phyloP scores from a whole-genome alignment of 225 moss, liverwort and hornwort genomes.

The Rhytidiadelphus loreus region DNA sequence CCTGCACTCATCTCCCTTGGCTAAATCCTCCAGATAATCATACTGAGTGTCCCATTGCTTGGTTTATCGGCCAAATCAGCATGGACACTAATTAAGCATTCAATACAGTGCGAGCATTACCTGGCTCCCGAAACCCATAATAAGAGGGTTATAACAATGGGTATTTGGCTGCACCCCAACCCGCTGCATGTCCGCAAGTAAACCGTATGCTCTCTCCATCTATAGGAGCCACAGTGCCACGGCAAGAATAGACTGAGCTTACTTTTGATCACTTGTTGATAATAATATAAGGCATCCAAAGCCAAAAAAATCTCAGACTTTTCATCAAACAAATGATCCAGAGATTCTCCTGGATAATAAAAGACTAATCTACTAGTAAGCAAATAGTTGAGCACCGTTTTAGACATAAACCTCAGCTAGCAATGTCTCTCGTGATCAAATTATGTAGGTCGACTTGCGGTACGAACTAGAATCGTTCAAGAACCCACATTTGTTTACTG shows the following conservation, averaged over 20 bases:
- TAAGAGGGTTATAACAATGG: conserved; percentile 58
- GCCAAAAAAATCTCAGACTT: neutral
- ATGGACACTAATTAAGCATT: neutral
- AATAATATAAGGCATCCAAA: neutral
- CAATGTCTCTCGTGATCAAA: neutral
- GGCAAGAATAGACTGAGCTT: neutral
- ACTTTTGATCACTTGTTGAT: neutral
- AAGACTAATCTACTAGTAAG: neutral
- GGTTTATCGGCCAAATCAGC: neutral
- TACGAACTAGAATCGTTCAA: neutral
- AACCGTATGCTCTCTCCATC: conserved; percentile 66
- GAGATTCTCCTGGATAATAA: neutral
- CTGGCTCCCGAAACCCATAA: conserved; percentile 60
- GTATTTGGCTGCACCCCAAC: conserved; percentile 45
- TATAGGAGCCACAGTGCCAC: conserved; percentile 1
- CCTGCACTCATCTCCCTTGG: neutral
- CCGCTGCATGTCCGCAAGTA: conserved; percentile 54
- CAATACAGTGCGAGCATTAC: conserved; percentile 3
- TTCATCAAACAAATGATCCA: neutral
- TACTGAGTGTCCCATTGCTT: neutral
- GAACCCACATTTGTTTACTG: neutral
- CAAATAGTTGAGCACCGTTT: neutral
- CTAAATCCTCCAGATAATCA: neutral
- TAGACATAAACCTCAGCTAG: neutral
- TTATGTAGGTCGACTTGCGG: neutral